These are phyloP conservation scores for Picea glauca DNA, from an alignment of 75 land plant genomes.

Conservation along the genomic window DNA sequence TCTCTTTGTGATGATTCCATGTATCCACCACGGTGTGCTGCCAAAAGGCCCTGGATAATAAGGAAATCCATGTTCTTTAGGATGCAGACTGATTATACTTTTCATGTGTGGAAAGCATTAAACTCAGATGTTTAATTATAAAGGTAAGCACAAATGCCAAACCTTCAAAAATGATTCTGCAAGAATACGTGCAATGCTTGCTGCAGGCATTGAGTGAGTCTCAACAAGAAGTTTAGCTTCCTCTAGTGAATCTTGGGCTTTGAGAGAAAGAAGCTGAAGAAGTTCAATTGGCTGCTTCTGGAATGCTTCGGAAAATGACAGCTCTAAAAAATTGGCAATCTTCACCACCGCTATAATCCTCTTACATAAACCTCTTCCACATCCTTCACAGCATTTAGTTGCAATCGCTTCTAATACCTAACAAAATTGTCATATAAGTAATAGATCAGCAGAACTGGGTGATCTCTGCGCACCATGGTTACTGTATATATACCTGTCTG, in stretches of 20 bases:
- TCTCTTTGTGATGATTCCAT: slow-evolving; percentile 82
- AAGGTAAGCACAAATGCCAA: background rate
- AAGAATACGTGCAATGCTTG: slow-evolving; percentile 81
- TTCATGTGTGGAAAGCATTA: background rate
- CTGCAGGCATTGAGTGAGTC: slow-evolving; percentile 76
- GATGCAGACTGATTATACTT: background rate
- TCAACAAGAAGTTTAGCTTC: slow-evolving; percentile 87
- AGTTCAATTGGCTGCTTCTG: slow-evolving; percentile 72
- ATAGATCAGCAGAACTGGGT: slow-evolving; percentile 15
- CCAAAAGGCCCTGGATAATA: slow-evolving; percentile 69
- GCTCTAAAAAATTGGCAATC: slow-evolving; percentile 78
- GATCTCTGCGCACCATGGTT: background rate
- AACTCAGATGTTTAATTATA: slow-evolving; percentile 20
- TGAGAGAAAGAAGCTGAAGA: slow-evolving; percentile 86
- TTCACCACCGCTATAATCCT: slow-evolving; percentile 82
- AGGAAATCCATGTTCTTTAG: slow-evolving; percentile 16
- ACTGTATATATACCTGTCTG: background rate
- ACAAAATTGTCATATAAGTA: slow-evolving; percentile 5
- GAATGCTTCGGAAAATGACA: slow-evolving; percentile 77
- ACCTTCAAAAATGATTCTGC: slow-evolving; percentile 95
- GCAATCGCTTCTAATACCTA: slow-evolving; percentile 74
- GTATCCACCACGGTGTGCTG: slow-evolving; percentile 96
- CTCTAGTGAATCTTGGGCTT: slow-evolving; percentile 92
- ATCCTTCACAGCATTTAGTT: slow-evolving; percentile 54
- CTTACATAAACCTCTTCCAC: slow-evolving; percentile 83